phyloP scores from a whole-genome alignment of 2,329 filamentous ascomycete genomes.

The Exserohilum turcica region DNA sequence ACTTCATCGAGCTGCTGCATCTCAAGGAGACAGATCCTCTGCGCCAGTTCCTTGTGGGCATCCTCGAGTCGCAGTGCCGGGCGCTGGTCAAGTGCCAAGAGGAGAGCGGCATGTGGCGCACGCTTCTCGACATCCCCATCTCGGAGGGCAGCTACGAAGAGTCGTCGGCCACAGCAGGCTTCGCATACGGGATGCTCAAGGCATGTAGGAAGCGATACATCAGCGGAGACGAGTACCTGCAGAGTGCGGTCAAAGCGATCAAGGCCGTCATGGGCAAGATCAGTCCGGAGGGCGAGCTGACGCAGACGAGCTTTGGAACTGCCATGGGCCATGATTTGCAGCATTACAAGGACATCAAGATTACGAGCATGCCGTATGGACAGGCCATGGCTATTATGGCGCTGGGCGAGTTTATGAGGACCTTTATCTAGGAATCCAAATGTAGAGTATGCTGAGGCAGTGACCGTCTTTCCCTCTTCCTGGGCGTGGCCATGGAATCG shows the following conservation, averaged over 20 bases:
- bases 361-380: slow-evolving; percentile 83
- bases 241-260: slow-evolving; percentile 68
- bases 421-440: slow-evolving; percentile 52
- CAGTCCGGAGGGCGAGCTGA: slow-evolving; percentile 69
- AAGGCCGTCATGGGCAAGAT: slow-evolving; percentile 70
- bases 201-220: slow-evolving; percentile 73
- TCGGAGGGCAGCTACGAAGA: slow-evolving; percentile 74
- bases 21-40: slow-evolving; percentile 65
- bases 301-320: slow-evolving; percentile 78
- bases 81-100: slow-evolving; percentile 67
- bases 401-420: slow-evolving; percentile 72
- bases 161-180: slow-evolving; percentile 78
- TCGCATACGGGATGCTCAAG: slow-evolving; percentile 80
- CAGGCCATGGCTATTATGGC: slow-evolving; percentile 87
- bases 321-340: slow-evolving; percentile 75
- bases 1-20: slow-evolving; percentile 75
- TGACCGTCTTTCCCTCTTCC: neutral
- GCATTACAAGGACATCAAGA: slow-evolving; percentile 76
- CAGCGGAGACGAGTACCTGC: slow-evolving; percentile 61
- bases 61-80: slow-evolving; percentile 70
- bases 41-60: slow-evolving; percentile 63
- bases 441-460: neutral
- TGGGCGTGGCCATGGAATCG: neutral
- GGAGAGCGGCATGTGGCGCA: slow-evolving; percentile 71
- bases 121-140: slow-evolving; percentile 70